These are phyloP conservation scores for Dioscorea alata DNA, from an alignment of 106 monocot genomes.

Conservation along the genomic window DNA sequence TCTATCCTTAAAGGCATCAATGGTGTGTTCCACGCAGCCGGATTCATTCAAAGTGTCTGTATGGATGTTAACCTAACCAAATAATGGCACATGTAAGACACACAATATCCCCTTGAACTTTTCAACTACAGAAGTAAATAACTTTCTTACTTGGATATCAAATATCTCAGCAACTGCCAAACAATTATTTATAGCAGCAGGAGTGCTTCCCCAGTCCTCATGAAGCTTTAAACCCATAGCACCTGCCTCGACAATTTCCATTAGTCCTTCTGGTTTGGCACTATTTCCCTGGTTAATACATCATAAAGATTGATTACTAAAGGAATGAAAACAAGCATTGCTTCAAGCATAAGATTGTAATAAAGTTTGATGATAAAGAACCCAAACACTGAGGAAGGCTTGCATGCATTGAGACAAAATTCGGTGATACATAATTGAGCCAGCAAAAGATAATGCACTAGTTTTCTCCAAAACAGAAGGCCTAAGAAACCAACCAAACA, in stretches of 20 bases:
- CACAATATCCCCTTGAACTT: not conserved
- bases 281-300: slow-evolving; percentile 65
- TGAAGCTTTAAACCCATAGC: slow-evolving; percentile 98
- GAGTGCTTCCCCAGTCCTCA: slow-evolving; percentile 99
- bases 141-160: slow-evolving; percentile 69
- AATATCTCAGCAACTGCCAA: slow-evolving; percentile 75
- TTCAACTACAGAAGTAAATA: not conserved
- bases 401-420: too few species aligned
- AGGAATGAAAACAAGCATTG: too few species aligned
- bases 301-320: too few species aligned
- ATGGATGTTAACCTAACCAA: slow-evolving; percentile 90
- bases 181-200: slow-evolving; percentile 90
- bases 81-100: not conserved
- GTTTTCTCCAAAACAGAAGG: too few species aligned
- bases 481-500: too few species aligned
- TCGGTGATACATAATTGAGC: too few species aligned
- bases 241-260: slow-evolving; percentile 84
- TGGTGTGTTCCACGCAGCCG: slow-evolving; percentile 96
- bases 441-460: too few species aligned
- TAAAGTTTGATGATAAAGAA: too few species aligned
- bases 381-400: too few species aligned
- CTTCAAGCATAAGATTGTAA: too few species aligned
- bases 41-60: slow-evolving; percentile 98
- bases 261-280: slow-evolving; percentile 82
- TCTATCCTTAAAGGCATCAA: slow-evolving; percentile 84